A percentile compares a stretch with the other conserved stretches of the same genome.
Conservation (phyloP, 495 filamentous ascomycete genomes). For the Friedmanniomyces endolithicus region DNA sequence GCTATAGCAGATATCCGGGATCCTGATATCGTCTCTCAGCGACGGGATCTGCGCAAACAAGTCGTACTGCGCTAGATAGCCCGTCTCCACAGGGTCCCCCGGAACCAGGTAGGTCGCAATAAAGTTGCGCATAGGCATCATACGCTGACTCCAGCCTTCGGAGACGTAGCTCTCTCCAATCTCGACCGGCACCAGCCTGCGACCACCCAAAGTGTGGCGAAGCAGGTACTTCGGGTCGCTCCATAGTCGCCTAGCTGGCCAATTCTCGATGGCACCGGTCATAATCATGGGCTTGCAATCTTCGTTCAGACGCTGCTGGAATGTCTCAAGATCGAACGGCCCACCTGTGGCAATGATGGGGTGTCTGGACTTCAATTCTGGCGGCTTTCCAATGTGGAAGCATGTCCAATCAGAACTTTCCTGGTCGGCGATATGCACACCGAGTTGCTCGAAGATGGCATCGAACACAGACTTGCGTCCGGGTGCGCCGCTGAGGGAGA, state of each 20-base stretch:
- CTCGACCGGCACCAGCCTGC: constrained; percentile 76
- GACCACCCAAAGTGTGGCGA: constrained; percentile 59
- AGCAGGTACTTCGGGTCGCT: constrained; percentile 60
- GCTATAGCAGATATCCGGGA: constrained; percentile 75
- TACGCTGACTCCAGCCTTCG: constrained; percentile 70
- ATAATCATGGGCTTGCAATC: constrained; percentile 57
- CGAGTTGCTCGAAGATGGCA: constrained; percentile 37
- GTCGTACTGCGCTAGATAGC: constrained; percentile 84
- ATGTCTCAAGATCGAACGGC: constrained; percentile 37
- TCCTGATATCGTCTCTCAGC: constrained; percentile 59
- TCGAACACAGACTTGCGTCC: constrained; percentile 52
- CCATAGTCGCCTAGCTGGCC: constrained; percentile 64
- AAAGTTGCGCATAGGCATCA: constrained; percentile 67
- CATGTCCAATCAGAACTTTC: not conserved
- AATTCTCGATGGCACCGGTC: constrained; percentile 47
- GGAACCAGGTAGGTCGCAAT: constrained; percentile 37
- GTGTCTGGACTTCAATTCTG: not conserved
- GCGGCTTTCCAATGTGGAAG: constrained; percentile 1
- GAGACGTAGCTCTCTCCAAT: constrained; percentile 84
- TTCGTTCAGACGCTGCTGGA: constrained; percentile 49
- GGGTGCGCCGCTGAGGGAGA: constrained; percentile 71
- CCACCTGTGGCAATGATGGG: constrained; percentile 13
- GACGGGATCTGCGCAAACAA: constrained; percentile 72
- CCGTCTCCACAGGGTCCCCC: constrained; percentile 1
- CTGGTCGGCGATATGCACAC: constrained; percentile 18